Base-by-base conservation (phyloP, 164 flowering plant species). In the Magnolia kwangsiensis region DNA sequence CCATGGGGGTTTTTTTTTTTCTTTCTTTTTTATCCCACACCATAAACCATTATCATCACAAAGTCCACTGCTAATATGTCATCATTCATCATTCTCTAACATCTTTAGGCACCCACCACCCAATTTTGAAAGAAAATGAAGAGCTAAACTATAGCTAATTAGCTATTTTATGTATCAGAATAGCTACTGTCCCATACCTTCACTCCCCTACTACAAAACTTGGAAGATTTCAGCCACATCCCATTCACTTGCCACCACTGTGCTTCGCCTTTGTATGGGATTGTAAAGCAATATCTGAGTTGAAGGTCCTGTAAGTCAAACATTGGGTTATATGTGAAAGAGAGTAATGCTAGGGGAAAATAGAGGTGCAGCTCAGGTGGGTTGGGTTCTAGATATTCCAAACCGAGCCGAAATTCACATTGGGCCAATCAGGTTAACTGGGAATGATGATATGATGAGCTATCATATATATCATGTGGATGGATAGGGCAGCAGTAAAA, bases 201-300 rank as follows among this genome's bases (percentile, higher is more conserved):
- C 61, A 55, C 11, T 2, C 61, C 7, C 45, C 45, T 37, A 5
- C 67, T 73, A 73, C 75, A 73, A 58, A 72, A 72, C 21, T 61
- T 73, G 3, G 51, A 19, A 51, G 4, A 27, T 1, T 59, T 8
- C 7, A 2, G 50, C 72, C 3, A 5, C 45, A 55, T 61, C 61
- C 2, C 2, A 13, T 79, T 79, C 78, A 82, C 49, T 76, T 78
- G 69, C 51, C 78, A 20, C 45, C 86, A 16, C 82, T 80, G 75
- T 90, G 92, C 80, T 90, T 90, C 0, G 92, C 94, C 77, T 89
- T 88, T 8, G 80, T 45, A 69, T 90, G 92, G 18, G 89, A 76
- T 50, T 85, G 79, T 2, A 90, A 79, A 37, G 76, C 92, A 27
- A 2, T 49, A 0, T 84, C 94, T 0, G 92, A 81, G 61, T 68